Conservation (phyloP, 169 alveolate species). For the Cryptosporidium tyzzeri region DNA sequence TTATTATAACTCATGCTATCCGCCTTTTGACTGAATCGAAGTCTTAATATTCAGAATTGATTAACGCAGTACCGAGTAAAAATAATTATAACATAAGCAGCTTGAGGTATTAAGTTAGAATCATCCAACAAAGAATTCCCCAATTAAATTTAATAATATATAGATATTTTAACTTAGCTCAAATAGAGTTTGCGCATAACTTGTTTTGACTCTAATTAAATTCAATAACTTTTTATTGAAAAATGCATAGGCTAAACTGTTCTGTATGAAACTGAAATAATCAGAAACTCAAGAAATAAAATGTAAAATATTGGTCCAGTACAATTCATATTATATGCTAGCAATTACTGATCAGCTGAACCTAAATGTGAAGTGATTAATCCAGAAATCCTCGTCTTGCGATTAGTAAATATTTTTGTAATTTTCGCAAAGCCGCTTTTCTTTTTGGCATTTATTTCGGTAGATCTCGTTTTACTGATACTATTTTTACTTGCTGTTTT, state of each 20-base stretch:
- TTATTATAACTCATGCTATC: neutral
- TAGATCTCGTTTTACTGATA: neutral
- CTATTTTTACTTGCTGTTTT: neutral
- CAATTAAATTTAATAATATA: neutral
- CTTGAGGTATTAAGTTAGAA: neutral
- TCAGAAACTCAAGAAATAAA: neutral
- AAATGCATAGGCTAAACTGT: neutral
- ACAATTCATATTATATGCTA: neutral
- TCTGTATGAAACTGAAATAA: no score
- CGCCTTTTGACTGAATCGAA: neutral
- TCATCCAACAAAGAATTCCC: neutral
- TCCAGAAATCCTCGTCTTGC: conserved; percentile 10
- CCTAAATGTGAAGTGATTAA: neutral
- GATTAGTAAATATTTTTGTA: neutral
- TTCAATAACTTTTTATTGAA: no score
- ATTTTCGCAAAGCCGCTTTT: neutral
- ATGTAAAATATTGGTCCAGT: neutral
- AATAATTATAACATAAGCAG: no score
- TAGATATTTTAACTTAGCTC: neutral
- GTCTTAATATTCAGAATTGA: neutral
- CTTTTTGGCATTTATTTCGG: neutral
- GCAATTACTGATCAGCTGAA: neutral
- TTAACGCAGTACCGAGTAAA: neutral
- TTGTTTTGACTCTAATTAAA: neutral
- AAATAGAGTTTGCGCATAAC: neutral